Conservation (phyloP, 225 moss, liverwort and hornwort species). For the Climacium dendroides region DNA sequence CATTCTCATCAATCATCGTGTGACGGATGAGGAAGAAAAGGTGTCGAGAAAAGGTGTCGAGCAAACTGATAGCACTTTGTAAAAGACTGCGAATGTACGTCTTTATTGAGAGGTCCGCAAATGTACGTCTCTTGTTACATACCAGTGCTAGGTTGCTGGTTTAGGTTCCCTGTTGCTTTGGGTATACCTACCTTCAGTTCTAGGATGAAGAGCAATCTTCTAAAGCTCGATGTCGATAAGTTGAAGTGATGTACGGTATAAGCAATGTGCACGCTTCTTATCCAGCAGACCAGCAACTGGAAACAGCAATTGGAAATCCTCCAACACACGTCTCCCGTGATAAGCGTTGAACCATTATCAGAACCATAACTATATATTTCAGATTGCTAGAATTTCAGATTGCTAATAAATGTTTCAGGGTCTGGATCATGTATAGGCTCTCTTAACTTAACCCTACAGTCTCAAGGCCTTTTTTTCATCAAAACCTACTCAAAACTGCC, state of each 20-base stretch:
- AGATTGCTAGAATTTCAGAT: neutral
- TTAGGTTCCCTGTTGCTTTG: neutral
- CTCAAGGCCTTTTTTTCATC: too few species aligned
- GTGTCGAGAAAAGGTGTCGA: neutral
- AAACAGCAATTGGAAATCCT: neutral
- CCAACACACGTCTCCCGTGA: neutral
- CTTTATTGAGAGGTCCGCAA: neutral
- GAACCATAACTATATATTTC: neutral
- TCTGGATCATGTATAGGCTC: neutral
- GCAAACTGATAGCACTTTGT: too few species aligned
- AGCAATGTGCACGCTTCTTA: neutral
- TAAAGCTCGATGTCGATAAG: neutral
- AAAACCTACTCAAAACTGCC: too few species aligned
- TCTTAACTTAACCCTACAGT: too few species aligned
- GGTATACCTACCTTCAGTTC: neutral
- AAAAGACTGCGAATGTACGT: neutral
- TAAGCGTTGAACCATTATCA: neutral
- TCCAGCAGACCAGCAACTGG: neutral
- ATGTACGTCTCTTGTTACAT: neutral
- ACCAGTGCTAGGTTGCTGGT: neutral
- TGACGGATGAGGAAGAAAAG: neutral
- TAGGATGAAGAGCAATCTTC: neutral
- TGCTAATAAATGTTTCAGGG: neutral
- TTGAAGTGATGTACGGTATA: neutral
- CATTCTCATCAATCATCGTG: neutral